phyloP scores from a whole-genome alignment of 2,329 filamentous ascomycete genomes.

The Fusarium veterinarium region DNA sequence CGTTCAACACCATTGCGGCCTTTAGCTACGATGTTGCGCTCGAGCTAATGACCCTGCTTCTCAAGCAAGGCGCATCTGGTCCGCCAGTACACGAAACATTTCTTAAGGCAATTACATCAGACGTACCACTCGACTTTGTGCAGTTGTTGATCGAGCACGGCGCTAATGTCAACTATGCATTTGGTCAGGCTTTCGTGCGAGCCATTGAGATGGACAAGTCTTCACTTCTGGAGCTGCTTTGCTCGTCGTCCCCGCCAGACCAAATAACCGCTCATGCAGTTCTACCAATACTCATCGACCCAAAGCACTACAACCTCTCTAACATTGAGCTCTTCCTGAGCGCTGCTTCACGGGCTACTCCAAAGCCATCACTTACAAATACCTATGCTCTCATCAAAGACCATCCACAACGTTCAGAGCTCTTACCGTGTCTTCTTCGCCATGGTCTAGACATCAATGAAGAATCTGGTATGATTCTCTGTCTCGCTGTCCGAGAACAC shows the following conservation, averaged over 20 bases:
- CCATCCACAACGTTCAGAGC: background rate
- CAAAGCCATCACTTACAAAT: background rate
- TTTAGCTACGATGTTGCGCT: background rate
- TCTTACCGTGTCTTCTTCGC: background rate
- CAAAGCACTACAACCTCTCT: background rate
- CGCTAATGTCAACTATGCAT: background rate
- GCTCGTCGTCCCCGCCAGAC: background rate
- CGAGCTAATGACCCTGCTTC: background rate
- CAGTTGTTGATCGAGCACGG: background rate
- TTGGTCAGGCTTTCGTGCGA: background rate
- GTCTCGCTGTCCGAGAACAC: background rate
- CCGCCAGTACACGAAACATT: background rate
- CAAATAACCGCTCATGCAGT: background rate
- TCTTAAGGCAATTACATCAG: background rate
- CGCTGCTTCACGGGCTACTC: background rate
- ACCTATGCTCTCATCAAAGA: background rate
- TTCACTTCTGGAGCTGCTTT: background rate
- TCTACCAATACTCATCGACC: background rate
- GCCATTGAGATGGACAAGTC: background rate
- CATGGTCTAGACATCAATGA: constrained; percentile 4
- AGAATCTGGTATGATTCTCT: background rate
- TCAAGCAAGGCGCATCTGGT: constrained; percentile 3
- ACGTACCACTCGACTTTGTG: background rate
- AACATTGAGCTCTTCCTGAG: background rate
- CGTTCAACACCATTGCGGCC: background rate